phyloP scores from a whole-genome alignment of 208 protist species.

The Paratrypanosoma confusum region DNA sequence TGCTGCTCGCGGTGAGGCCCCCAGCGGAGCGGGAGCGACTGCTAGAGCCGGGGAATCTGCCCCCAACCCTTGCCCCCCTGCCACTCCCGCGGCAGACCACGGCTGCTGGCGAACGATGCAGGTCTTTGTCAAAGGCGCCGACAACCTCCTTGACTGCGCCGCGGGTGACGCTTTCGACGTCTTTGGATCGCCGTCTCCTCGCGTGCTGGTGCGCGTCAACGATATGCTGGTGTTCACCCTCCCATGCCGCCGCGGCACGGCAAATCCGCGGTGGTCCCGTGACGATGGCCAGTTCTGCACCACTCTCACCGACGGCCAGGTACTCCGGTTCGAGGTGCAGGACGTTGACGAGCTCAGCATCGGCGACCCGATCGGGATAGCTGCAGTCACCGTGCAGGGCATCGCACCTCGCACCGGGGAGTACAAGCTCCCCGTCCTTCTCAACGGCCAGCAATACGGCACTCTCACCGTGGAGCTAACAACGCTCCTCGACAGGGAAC shows the following conservation, averaged over 20 bases:
- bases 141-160: conserved; percentile 17
- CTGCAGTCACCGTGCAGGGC: conserved; percentile 14
- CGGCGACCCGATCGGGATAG: conserved; percentile 24
- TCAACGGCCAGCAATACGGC: conserved; percentile 21
- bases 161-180: conserved; percentile 24
- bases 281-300: conserved; percentile 17
- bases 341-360: conserved; percentile 22
- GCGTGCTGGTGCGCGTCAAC: conserved; percentile 41
- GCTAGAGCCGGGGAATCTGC: too few species aligned
- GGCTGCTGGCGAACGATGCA: too few species aligned
- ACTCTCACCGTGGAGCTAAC: conserved; percentile 20
- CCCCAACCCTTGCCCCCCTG: too few species aligned
- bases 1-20: too few species aligned
- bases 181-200: conserved; percentile 22
- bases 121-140: conserved; percentile 28
- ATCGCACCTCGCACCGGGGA: conserved; percentile 15
- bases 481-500: not conserved
- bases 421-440: conserved; percentile 21
- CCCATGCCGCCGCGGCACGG: conserved; percentile 15
- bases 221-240: conserved; percentile 24
- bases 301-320: conserved; percentile 8
- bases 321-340: conserved; percentile 42
- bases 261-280: conserved; percentile 29
- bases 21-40: too few species aligned
- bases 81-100: too few species aligned